These are phyloP conservation scores for Pyrenochaeta sp. DNA, from an alignment of 2,329 filamentous ascomycete species.

Conservation along the genomic window DNA sequence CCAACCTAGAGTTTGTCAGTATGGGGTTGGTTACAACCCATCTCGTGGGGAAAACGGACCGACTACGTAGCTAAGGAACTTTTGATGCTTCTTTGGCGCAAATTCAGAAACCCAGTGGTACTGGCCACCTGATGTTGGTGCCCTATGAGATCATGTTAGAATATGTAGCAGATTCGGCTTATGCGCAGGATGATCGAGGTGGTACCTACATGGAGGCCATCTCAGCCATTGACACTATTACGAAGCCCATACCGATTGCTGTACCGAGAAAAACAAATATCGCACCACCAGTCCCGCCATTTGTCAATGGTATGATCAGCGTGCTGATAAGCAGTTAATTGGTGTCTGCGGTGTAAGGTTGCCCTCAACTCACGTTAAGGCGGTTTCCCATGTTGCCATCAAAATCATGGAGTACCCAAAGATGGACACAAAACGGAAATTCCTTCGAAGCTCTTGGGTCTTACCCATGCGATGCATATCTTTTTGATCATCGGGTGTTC, in stretches of 20 bases:
- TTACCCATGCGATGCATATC: conserved; percentile 44
- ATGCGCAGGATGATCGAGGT: not conserved
- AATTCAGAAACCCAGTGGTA: conserved; percentile 44
- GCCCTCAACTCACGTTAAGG: conserved; percentile 19
- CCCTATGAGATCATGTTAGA: conserved; percentile 21
- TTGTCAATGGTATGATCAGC: conserved; percentile 28
- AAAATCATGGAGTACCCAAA: conserved; percentile 39
- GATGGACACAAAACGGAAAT: conserved; percentile 37
- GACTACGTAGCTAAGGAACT: conserved; percentile 32
- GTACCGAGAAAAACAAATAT: conserved; percentile 37
- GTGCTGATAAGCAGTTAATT: conserved; percentile 19
- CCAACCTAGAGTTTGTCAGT: conserved; percentile 44
- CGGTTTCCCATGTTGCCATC: conserved; percentile 40
- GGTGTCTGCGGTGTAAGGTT: not conserved
- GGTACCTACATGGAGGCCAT: conserved; percentile 37
- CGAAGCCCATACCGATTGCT: conserved; percentile 30
- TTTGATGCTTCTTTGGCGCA: conserved; percentile 31
- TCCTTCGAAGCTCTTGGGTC: conserved; percentile 34
- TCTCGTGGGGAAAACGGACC: conserved; percentile 7
- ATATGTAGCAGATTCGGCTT: not conserved
- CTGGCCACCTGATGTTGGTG: conserved; percentile 37
- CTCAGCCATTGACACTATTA: conserved; percentile 38
- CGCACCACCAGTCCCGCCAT: conserved; percentile 36
- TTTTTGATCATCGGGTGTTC: conserved; percentile 26
- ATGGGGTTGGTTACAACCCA: not conserved